phyloP scores from a whole-genome alignment of 805 yeast genomes.

The Hanseniaspora pseudoguilliermondii region DNA sequence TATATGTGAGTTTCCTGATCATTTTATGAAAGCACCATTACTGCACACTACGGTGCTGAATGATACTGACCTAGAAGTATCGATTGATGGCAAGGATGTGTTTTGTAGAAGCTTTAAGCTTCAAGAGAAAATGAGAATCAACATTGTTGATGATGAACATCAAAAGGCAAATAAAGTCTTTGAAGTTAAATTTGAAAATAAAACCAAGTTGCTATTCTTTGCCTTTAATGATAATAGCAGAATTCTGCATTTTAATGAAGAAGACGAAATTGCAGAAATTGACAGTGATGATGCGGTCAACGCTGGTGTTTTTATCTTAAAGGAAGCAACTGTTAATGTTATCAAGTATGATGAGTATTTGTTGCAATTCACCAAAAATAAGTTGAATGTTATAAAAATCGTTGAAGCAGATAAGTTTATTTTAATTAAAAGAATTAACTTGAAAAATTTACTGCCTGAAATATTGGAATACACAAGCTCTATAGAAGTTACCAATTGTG shows the following conservation, averaged over 20 bases:
- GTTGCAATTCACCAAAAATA: slow-evolving; percentile 3
- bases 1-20: neutral
- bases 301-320: slow-evolving; percentile 8
- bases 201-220: neutral
- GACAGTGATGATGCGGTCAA: slow-evolving; percentile 3
- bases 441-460: slow-evolving; percentile 2
- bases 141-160: neutral
- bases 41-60: neutral
- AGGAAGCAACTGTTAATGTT: slow-evolving; percentile 1
- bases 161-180: neutral
- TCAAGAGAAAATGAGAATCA: slow-evolving; percentile 4
- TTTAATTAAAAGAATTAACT: neutral
- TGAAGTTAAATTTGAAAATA: neutral
- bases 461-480: slow-evolving; percentile 8
- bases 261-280: slow-evolving; percentile 11
- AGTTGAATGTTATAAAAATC: slow-evolving; percentile 3
- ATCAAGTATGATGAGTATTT: neutral
- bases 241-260: slow-evolving; percentile 5
- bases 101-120: slow-evolving; percentile 1
- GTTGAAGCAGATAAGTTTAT: neutral
- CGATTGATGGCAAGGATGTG: neutral
- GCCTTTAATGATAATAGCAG: slow-evolving; percentile 1
- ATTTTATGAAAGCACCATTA: neutral
- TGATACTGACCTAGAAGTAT: neutral
- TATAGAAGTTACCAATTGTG: neutral